Conservation (phyloP, 495 filamentous ascomycete species). For the Penicillium coffeae region DNA sequence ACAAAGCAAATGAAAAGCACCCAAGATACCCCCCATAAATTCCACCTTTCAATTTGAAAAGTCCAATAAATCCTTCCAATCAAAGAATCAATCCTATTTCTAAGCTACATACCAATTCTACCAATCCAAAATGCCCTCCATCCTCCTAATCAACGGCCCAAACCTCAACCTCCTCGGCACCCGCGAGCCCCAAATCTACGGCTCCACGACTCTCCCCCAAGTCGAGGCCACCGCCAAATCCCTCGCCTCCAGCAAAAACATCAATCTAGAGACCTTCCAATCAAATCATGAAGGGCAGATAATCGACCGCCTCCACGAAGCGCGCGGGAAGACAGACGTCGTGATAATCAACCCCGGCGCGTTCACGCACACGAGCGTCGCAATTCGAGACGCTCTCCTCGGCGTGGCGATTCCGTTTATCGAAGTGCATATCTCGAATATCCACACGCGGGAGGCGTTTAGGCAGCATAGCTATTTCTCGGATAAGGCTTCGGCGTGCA, state of each 20-base stretch:
- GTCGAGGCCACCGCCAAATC: conserved; percentile 34
- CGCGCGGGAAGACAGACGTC: conserved; percentile 23
- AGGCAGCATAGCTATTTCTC: conserved; percentile 54
- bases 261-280: conserved; percentile 1
- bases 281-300: conserved; percentile 56
- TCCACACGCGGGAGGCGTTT: conserved; percentile 53
- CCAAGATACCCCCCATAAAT: too few relatives aligned
- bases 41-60: too few relatives aligned
- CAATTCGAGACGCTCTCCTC: conserved; percentile 54
- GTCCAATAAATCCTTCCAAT: too few relatives aligned
- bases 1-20: too few relatives aligned
- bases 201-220: conserved; percentile 52
- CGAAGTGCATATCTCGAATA: conserved; percentile 57
- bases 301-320: conserved; percentile 45
- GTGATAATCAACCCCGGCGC: conserved; percentile 60
- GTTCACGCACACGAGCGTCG: conserved; percentile 57
- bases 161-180: conserved; percentile 65
- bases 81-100: too few relatives aligned
- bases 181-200: conserved; percentile 60
- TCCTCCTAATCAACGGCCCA: conserved; percentile 65
- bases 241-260: conserved; percentile 28
- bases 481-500: conserved; percentile 56
- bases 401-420: conserved; percentile 60
- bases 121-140: too few relatives aligned
- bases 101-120: too few relatives aligned